Evolutionary conservation across 2,329 filamentous ascomycete genomes (phyloP).

Genomic region (Cercospora citrullina): DNA sequence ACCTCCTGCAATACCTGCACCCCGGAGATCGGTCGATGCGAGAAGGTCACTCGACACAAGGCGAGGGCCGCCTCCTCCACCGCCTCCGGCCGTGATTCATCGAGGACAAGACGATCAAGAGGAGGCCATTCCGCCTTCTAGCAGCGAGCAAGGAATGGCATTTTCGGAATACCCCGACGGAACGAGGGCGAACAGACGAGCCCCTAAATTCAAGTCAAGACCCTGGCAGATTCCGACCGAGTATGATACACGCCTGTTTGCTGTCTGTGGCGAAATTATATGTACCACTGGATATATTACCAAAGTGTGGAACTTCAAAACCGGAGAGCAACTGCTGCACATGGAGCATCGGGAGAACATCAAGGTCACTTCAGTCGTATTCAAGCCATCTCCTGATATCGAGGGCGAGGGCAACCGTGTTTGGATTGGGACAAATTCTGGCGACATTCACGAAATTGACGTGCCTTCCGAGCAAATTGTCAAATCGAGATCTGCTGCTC

Average conservation of each 20-base stretch:
- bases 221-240: constrained; percentile 77
- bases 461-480: constrained; percentile 71
- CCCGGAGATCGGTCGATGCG: constrained; percentile 35
- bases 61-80: constrained; percentile 27
- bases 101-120: constrained; percentile 44
- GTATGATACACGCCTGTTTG: constrained; percentile 83
- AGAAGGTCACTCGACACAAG: constrained; percentile 34
- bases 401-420: constrained; percentile 77
- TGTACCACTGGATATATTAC: constrained; percentile 87
- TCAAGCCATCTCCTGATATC: constrained; percentile 77
- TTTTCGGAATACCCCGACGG: constrained; percentile 72
- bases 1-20: constrained; percentile 39
- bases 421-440: constrained; percentile 87
- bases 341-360: constrained; percentile 81
- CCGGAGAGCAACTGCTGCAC: constrained; percentile 78
- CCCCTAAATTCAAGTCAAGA: constrained; percentile 71
- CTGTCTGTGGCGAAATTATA: constrained; percentile 82
- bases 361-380: constrained; percentile 77
- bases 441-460: constrained; percentile 88
- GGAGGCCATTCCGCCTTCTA: constrained; percentile 37
- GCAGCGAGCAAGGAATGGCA: constrained; percentile 21
- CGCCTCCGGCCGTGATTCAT: constrained; percentile 43
- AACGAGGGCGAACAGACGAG: constrained; percentile 78
- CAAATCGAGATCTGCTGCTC: constrained; percentile 67
- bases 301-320: constrained; percentile 80